phyloP scores from a whole-genome alignment of 352 stramenopile genomes.

The Globisporangium splendens region DNA sequence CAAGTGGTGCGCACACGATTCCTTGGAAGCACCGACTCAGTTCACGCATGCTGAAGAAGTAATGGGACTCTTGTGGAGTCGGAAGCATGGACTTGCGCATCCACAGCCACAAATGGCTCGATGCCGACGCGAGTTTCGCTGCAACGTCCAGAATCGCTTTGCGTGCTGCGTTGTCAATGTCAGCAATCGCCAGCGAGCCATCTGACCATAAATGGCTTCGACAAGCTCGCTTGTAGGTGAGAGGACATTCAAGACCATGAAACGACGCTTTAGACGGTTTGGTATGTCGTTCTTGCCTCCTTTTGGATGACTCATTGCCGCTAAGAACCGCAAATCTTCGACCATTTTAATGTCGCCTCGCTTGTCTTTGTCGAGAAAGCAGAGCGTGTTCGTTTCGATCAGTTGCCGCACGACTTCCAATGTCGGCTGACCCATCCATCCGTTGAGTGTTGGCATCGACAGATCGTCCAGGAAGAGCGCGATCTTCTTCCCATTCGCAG shows the following conservation, averaged over 20 bases:
- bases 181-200: slow-evolving; percentile 58
- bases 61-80: slow-evolving; percentile 81
- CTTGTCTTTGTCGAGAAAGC: slow-evolving; percentile 85
- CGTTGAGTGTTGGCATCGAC: slow-evolving; percentile 59
- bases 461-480: slow-evolving; percentile 83
- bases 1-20: slow-evolving; percentile 53
- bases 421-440: slow-evolving; percentile 74
- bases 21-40: slow-evolving; percentile 79
- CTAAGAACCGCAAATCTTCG: slow-evolving; percentile 64
- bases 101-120: slow-evolving; percentile 68
- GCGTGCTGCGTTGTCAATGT: slow-evolving; percentile 19
- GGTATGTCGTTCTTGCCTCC: slow-evolving; percentile 84
- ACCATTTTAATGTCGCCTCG: slow-evolving; percentile 74
- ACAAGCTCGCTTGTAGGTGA: slow-evolving; percentile 72
- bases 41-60: slow-evolving; percentile 79
- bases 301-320: slow-evolving; percentile 54
- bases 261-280: slow-evolving; percentile 88
- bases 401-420: slow-evolving; percentile 74
- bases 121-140: slow-evolving; percentile 35
- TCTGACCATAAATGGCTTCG: slow-evolving; percentile 85
- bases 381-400: slow-evolving; percentile 60
- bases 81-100: slow-evolving; percentile 64
- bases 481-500: slow-evolving; percentile 63
- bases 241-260: slow-evolving; percentile 86
- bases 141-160: slow-evolving; percentile 48